Conservation (phyloP, 108 stramenopile genomes). For the Epipyxis sp. region DNA sequence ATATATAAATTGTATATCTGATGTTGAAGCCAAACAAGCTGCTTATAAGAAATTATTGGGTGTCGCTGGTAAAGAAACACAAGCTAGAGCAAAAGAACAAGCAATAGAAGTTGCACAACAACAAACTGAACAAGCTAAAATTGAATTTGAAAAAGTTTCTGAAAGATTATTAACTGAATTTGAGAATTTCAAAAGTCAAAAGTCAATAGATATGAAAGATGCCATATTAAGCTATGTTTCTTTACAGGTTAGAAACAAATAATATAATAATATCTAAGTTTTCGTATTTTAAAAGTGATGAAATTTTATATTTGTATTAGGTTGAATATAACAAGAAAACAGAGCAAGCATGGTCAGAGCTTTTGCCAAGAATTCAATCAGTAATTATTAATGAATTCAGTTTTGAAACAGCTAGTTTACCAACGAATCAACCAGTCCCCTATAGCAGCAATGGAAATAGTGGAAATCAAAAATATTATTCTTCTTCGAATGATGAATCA, state of each 20-base stretch:
- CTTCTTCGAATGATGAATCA: neutral
- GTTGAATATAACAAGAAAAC: neutral
- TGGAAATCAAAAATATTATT: neutral
- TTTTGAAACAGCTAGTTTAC: neutral
- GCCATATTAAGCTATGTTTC: neutral
- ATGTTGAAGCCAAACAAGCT: constrained; percentile 57
- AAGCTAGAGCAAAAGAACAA: constrained; percentile 42
- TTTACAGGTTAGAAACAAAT: neutral
- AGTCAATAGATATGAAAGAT: constrained; percentile 6
- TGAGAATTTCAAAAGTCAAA: neutral
- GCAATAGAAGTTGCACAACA: constrained; percentile 70
- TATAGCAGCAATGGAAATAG: neutral
- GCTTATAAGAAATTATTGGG: constrained; percentile 1
- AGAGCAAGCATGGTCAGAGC: neutral
- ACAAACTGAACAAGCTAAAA: constrained; percentile 38
- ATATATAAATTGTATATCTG: constrained; percentile 68
- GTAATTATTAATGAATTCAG: neutral
- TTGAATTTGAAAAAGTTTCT: constrained; percentile 12
- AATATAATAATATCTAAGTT: no score
- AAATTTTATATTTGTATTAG: no score
- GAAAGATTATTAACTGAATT: constrained; percentile 15
- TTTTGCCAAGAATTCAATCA: neutral
- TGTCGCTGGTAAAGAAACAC: constrained; percentile 64
- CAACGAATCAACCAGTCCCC: neutral
- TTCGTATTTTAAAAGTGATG: no score